Evolutionary conservation across 176 grass and related monocot genomes (phyloP).

Genomic region (Phoenix roebelenii): DNA sequence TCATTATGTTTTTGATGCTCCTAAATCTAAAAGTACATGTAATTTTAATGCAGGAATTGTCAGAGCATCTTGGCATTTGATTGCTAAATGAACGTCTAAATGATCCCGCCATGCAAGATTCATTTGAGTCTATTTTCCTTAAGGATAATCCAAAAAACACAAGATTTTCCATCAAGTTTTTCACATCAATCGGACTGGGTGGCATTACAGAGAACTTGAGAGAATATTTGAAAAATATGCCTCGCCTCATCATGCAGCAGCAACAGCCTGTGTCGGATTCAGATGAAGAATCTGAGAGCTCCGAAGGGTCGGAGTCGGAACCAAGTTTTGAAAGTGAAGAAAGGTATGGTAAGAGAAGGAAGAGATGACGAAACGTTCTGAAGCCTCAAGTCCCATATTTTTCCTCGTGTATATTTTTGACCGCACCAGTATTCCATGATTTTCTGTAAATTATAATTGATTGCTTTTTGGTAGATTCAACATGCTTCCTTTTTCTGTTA

Average conservation of each 20-base stretch:
- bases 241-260: conserved; percentile 65
- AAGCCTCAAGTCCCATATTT: too few species aligned
- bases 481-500: too few species aligned
- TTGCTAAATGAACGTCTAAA: conserved; percentile 78
- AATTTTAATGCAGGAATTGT: conserved; percentile 46
- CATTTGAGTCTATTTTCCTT: conserved; percentile 80
- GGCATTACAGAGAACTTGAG: conserved; percentile 84
- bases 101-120: conserved; percentile 67
- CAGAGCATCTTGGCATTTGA: conserved; percentile 79
- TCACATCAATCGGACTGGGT: conserved; percentile 86
- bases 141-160: conserved; percentile 92
- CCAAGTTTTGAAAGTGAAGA: conserved; percentile 25
- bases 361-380: conserved; percentile 8
- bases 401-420: too few species aligned
- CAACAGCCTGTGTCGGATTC: conserved; percentile 48
- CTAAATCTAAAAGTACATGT: too few species aligned
- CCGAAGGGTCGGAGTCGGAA: conserved; percentile 23
- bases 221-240: conserved; percentile 92
- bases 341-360: conserved; percentile 46
- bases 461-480: too few species aligned
- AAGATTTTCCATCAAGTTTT: conserved; percentile 86
- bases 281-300: conserved; percentile 32
- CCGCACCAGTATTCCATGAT: too few species aligned
- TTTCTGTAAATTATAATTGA: too few species aligned
- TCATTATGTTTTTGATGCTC: too few species aligned